Conservation (phyloP, 78 protist species). For the Bodo saltans region DNA sequence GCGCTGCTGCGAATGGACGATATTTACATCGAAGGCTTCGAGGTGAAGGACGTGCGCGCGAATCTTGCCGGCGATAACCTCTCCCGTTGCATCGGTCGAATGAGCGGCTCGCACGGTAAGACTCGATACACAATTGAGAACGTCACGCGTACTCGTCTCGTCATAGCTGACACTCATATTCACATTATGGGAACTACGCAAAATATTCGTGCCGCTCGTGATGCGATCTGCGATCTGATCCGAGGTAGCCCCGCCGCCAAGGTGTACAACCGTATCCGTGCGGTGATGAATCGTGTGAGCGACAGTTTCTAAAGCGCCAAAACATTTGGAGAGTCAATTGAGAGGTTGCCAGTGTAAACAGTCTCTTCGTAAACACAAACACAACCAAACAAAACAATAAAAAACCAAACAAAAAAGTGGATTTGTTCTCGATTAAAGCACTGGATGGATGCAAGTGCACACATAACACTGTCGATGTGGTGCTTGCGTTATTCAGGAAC, state of each 20-base stretch:
- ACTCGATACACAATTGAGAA: conserved; percentile 94
- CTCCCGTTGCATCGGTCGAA: conserved; percentile 95
- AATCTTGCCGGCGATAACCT: conserved; percentile 90
- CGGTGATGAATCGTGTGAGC: conserved; percentile 60
- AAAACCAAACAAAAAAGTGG: too few relatives aligned
- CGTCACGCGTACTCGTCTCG: conserved; percentile 91
- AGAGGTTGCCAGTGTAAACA: too few relatives aligned
- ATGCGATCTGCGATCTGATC: conserved; percentile 85
- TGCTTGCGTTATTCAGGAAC: too few relatives aligned
- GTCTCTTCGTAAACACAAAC: too few relatives aligned
- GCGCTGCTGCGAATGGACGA: conserved; percentile 96
- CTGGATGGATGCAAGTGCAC: too few relatives aligned
- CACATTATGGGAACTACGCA: conserved; percentile 92
- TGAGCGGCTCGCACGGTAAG: conserved; percentile 95
- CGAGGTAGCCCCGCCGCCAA: conserved; percentile 79
- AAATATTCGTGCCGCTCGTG: conserved; percentile 84
- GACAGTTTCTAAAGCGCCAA: conserved; percentile 66
- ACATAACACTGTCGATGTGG: too few relatives aligned
- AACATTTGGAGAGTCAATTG: too few relatives aligned
- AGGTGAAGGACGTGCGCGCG: conserved; percentile 84
- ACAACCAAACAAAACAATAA: too few relatives aligned
- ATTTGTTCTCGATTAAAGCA: too few relatives aligned
- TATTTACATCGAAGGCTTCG: conserved; percentile 91
- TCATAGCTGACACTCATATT: conserved; percentile 90
- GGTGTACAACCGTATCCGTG: conserved; percentile 80